Conservation (phyloP, 2,329 filamentous ascomycete genomes). For the Fusarium beomiforme region DNA sequence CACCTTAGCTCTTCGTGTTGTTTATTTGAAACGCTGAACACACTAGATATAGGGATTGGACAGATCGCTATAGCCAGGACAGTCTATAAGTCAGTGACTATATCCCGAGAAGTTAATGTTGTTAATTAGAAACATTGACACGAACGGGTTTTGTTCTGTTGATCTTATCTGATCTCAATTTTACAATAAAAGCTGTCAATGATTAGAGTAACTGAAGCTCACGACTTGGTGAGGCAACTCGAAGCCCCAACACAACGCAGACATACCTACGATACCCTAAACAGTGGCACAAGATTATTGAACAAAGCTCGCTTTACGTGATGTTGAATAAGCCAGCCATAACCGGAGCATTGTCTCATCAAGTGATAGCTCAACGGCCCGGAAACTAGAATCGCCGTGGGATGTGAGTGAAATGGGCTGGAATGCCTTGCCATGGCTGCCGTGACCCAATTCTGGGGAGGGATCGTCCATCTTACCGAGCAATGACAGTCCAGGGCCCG, state of each 20-base stretch:
- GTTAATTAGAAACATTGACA: neutral
- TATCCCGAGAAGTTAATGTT: neutral
- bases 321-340: conserved; percentile 6
- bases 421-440: neutral
- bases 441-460: conserved; percentile 29
- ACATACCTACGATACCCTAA: conserved; percentile 4
- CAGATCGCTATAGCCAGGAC: conserved; percentile 11
- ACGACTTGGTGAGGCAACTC: neutral
- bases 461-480: conserved; percentile 36
- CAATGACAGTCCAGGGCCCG: conserved; percentile 6
- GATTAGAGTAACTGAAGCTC: neutral
- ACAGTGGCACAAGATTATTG: neutral
- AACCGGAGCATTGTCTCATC: conserved; percentile 14
- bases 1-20: neutral
- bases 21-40: conserved; percentile 17
- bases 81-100: neutral
- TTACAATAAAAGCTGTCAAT: neutral
- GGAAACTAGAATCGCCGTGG: conserved; percentile 28
- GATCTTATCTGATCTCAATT: neutral
- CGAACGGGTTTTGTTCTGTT: neutral
- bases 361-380: conserved; percentile 29
- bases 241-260: neutral
- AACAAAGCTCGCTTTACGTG: neutral
- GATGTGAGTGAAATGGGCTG: neutral
- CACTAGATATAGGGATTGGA: neutral